phyloP scores from a whole-genome alignment of 2,329 filamentous ascomycete species.

The Myotisia sp. region DNA sequence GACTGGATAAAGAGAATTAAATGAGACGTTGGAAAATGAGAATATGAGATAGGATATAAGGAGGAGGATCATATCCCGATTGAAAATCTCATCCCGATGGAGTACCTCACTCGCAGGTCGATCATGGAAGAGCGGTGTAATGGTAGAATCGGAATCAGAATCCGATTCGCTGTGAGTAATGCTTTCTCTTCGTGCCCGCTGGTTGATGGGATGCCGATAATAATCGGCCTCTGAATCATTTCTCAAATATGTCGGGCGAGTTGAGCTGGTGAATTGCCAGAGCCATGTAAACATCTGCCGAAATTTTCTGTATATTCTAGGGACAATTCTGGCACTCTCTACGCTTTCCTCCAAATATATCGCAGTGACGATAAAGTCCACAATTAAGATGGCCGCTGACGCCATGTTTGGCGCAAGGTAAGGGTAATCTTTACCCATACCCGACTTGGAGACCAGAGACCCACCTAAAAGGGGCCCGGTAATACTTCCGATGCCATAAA shows the following conservation, averaged over 20 bases:
- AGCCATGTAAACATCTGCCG: constrained; percentile 50
- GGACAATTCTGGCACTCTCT: constrained; percentile 49
- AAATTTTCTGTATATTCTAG: constrained; percentile 45
- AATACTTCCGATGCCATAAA: constrained; percentile 91
- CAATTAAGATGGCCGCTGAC: constrained; percentile 53
- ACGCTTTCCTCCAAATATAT: constrained; percentile 79
- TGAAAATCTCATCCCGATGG: constrained; percentile 49
- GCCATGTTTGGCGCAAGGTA: constrained; percentile 77
- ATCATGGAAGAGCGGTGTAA: constrained; percentile 22
- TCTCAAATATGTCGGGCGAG: constrained; percentile 45
- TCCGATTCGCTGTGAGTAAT: constrained; percentile 25
- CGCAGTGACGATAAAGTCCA: constrained; percentile 60
- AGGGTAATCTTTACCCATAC: constrained; percentile 49
- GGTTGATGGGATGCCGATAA: neutral
- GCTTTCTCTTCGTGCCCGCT: constrained; percentile 14
- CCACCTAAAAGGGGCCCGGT: constrained; percentile 87
- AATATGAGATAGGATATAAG: constrained; percentile 83
- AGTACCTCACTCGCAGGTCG: constrained; percentile 35
- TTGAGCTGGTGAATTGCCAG: constrained; percentile 52
- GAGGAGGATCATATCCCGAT: constrained; percentile 66
- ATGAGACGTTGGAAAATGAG: constrained; percentile 84
- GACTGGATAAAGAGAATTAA: constrained; percentile 88
- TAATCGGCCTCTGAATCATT: constrained; percentile 19
- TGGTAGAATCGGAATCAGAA: constrained; percentile 31
- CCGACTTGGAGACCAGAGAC: constrained; percentile 53